These are phyloP conservation scores for Rubroboletus pulcherrimus DNA, from an alignment of 768 basidiomycete genomes.

Conservation along the genomic window DNA sequence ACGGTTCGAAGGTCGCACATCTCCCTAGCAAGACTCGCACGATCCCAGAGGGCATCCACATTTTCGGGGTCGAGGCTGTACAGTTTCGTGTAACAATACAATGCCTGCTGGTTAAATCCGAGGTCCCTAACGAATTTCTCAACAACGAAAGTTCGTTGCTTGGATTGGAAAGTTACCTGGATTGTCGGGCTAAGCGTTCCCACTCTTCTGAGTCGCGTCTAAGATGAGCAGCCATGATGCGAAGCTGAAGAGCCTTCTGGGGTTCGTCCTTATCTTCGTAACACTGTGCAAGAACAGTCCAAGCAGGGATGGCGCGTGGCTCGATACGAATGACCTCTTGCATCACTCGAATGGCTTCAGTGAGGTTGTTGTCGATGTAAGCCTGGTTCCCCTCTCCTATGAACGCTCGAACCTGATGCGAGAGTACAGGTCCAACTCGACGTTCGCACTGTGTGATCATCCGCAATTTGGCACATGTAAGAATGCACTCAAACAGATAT, in stretches of 20 bases:
- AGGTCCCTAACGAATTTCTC: constrained; percentile 33
- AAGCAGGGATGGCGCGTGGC: constrained; percentile 75
- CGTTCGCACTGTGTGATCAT: neutral
- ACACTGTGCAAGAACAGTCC: constrained; percentile 53
- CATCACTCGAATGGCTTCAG: constrained; percentile 72
- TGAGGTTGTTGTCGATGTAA: constrained; percentile 66
- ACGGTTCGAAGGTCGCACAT: neutral
- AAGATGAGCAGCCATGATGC: constrained; percentile 57
- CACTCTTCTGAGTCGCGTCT: constrained; percentile 79
- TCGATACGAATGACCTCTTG: constrained; percentile 93
- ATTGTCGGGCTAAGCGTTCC: constrained; percentile 73
- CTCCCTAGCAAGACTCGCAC: neutral
- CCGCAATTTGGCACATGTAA: no score
- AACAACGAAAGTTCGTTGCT: constrained; percentile 57
- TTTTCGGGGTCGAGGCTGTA: neutral
- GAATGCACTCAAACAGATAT: neutral
- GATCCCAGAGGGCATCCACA: neutral
- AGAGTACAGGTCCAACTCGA: constrained; percentile 4
- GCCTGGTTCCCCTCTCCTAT: constrained; percentile 86
- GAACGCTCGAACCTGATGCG: constrained; percentile 4
- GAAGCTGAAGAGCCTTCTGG: constrained; percentile 12
- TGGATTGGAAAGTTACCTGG: constrained; percentile 47
- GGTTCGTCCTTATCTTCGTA: constrained; percentile 9
- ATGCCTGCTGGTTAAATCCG: neutral
- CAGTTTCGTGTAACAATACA: neutral